phyloP scores from a whole-genome alignment of 2,329 filamentous ascomycete genomes.

The Mollisiaceae sp. region DNA sequence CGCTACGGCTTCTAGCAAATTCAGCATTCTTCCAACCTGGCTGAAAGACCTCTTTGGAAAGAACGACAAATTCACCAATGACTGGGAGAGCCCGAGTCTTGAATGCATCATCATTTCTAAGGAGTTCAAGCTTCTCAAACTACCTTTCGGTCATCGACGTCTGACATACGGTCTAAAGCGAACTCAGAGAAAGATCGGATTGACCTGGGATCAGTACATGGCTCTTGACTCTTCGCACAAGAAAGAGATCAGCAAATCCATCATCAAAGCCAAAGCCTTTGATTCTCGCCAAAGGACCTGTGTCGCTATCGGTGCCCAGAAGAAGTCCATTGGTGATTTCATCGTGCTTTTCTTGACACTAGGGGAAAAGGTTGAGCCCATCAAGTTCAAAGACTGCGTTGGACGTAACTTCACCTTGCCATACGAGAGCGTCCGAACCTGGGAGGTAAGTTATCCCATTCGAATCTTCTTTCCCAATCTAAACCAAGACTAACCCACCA shows the following conservation, averaged over 20 bases:
- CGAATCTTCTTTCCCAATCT: no score
- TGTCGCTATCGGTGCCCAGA: constrained; percentile 12
- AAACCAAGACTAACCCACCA: not conserved
- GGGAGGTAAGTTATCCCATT: not conserved
- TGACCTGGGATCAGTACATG: constrained; percentile 18
- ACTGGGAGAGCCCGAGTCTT: constrained; percentile 17
- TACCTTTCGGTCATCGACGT: constrained; percentile 13
- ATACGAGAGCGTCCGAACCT: constrained; percentile 15
- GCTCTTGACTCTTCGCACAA: not conserved
- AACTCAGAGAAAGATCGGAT: constrained; percentile 7
- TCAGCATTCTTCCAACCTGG: constrained; percentile 14
- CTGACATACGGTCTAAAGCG: constrained; percentile 9
- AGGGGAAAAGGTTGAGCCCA: constrained; percentile 9
- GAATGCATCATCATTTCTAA: constrained; percentile 13
- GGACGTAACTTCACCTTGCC: constrained; percentile 13
- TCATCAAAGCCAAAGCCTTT: not conserved
- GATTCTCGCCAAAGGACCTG: constrained; percentile 14
- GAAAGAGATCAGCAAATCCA: constrained; percentile 15
- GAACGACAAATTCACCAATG: not conserved
- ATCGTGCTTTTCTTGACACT: constrained; percentile 12
- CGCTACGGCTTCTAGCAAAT: not conserved
- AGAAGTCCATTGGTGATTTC: constrained; percentile 4
- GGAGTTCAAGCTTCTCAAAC: constrained; percentile 4
- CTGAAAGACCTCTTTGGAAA: constrained; percentile 11
- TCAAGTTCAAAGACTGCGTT: constrained; percentile 16